These are phyloP conservation scores for Tolypocladium tropicale DNA, from an alignment of 2,329 filamentous ascomycete species.

Conservation along the genomic window DNA sequence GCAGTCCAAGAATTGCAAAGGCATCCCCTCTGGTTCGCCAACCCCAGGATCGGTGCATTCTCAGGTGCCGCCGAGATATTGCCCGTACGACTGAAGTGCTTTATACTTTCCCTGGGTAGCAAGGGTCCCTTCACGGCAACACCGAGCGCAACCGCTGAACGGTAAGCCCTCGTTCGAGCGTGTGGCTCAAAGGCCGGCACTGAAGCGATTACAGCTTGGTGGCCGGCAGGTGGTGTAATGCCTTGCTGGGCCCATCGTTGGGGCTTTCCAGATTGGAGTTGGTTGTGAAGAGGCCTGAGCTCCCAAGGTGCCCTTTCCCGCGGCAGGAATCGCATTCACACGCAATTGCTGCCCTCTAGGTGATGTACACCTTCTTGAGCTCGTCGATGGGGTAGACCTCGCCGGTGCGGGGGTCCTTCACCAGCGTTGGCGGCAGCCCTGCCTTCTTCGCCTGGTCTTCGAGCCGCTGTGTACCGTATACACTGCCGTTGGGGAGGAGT, in stretches of 20 bases:
- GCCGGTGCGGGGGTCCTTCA: conserved; percentile 72
- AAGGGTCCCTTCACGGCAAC: no score
- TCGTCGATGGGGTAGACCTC: conserved; percentile 51
- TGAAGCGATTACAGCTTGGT: not conserved
- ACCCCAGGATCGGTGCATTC: no score
- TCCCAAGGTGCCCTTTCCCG: not conserved
- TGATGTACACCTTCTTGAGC: conserved; percentile 85
- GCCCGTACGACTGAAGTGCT: no score
- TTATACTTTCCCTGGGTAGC: no score
- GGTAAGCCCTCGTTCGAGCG: no score
- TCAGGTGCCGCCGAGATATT: no score
- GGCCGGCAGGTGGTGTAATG: no score
- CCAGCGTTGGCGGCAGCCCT: conserved; percentile 51
- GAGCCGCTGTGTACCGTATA: conserved; percentile 70
- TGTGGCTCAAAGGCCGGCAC: not conserved
- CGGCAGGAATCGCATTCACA: not conserved
- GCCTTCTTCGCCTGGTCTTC: conserved; percentile 71
- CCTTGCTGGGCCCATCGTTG: not conserved
- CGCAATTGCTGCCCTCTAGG: conserved; percentile 31
- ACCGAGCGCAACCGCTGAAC: no score
- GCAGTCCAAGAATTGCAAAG: no score
- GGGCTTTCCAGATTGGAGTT: not conserved
- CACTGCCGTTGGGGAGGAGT: conserved; percentile 75
- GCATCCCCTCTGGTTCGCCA: no score
- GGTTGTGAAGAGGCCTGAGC: not conserved